Evolutionary conservation across 23 red algal genomes (phyloP).

Genomic region (Chondrus crispus): DNA sequence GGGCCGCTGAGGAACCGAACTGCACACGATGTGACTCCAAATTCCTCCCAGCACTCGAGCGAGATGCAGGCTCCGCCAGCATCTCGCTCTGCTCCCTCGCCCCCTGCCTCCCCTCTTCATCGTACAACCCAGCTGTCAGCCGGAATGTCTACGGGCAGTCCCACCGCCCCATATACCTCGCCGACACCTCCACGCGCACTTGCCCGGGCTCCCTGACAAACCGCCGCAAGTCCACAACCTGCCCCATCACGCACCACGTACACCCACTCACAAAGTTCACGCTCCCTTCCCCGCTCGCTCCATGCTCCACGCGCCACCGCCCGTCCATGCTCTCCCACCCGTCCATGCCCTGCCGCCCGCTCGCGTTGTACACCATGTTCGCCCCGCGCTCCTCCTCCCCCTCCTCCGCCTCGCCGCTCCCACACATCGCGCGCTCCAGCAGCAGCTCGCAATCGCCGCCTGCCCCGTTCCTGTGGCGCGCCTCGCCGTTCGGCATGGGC

Average conservation of each 20-base stretch:
- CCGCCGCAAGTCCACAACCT: conserved; percentile 46
- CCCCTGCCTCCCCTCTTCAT: neutral
- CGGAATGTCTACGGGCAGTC: conserved; percentile 47
- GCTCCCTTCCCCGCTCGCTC: neutral
- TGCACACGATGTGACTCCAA: no score
- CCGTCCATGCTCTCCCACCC: conserved; percentile 16
- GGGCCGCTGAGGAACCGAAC: no score
- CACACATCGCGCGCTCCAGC: conserved; percentile 32
- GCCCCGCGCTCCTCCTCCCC: neutral
- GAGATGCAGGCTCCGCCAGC: no score
- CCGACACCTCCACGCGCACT: conserved; percentile 28
- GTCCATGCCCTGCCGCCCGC: neutral
- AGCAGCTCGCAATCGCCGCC: conserved; percentile 34
- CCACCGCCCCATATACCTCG: conserved; percentile 17
- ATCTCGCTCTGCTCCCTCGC: no score
- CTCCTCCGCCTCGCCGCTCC: no score
- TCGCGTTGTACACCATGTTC: conserved; percentile 58
- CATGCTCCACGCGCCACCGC: conserved; percentile 18
- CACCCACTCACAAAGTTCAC: conserved; percentile 56
- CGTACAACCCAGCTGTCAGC: conserved; percentile 23
- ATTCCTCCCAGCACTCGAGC: no score
- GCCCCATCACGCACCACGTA: conserved; percentile 22
- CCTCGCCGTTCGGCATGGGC: neutral
- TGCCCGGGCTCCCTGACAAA: neutral
- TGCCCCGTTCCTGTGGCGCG: conserved; percentile 47